Percentiles rank a stretch among this genome's conserved stretches.
phyloP scores from a whole-genome alignment of 2,329 filamentous ascomycete genomes.

The Diaporthe vexans region DNA sequence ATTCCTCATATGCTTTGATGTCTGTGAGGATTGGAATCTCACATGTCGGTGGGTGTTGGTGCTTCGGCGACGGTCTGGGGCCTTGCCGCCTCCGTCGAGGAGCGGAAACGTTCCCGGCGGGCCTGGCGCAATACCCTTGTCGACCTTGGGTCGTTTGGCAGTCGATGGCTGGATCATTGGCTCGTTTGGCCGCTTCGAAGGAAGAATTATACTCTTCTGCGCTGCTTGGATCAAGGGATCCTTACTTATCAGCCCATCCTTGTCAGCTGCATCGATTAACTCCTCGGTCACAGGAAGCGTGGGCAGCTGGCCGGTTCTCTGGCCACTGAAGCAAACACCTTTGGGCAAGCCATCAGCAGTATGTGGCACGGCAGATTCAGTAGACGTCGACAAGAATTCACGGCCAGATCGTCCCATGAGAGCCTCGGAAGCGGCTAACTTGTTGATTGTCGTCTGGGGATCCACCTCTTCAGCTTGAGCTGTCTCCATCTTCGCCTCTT shows the following conservation, averaged over 20 bases:
- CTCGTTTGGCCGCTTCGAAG: conserved; percentile 33
- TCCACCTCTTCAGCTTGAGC: background rate
- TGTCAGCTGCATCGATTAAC: conserved; percentile 58
- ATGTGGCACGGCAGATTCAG: background rate
- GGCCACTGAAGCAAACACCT: conserved; percentile 60
- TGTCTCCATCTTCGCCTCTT: conserved; percentile 35
- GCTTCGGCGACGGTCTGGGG: background rate
- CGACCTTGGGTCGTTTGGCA: conserved; percentile 36
- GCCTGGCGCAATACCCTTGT: background rate
- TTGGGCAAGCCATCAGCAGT: conserved; percentile 45
- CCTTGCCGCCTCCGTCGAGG: background rate
- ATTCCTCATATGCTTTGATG: conserved; percentile 47
- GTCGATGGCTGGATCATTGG: background rate
- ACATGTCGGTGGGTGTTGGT: conserved; percentile 35
- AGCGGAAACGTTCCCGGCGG: background rate
- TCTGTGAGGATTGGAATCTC: conserved; percentile 45
- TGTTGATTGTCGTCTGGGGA: conserved; percentile 34
- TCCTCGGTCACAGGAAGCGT: conserved; percentile 54
- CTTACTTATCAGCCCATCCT: conserved; percentile 55
- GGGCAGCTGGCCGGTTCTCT: conserved; percentile 55
- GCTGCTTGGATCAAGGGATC: conserved; percentile 45
- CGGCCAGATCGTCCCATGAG: background rate
- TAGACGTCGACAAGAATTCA: background rate
- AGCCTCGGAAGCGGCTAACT: background rate
- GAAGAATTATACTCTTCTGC: background rate